Evolutionary conservation across 257 asterid genomes (phyloP).

Genomic region (Primulina huaijiensis): DNA sequence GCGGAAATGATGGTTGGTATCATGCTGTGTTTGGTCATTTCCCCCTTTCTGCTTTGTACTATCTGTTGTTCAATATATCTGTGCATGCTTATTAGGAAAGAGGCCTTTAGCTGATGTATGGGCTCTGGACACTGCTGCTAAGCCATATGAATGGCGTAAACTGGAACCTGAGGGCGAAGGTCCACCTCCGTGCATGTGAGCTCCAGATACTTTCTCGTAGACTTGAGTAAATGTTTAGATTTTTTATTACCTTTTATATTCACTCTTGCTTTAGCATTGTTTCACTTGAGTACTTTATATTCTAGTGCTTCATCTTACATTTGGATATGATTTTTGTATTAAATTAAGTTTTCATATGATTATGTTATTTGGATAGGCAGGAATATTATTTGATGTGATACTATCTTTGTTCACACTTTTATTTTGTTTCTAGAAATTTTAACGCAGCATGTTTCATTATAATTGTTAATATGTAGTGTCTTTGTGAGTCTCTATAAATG

Average conservation of each 20-base stretch:
- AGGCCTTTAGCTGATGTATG: conserved; percentile 99
- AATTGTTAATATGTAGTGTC: neutral
- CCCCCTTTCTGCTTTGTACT: conserved; percentile 12
- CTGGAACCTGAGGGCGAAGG: conserved; percentile 99
- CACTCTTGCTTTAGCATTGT: neutral
- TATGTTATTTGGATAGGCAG: conserved; percentile 4
- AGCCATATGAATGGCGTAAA: conserved; percentile 99
- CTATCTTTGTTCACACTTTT: neutral
- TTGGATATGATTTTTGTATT: conserved; percentile 16
- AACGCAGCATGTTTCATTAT: neutral
- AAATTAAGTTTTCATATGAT: neutral
- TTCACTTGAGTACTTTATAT: neutral
- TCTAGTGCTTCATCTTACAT: conserved; percentile 9
- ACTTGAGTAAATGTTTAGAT: neutral
- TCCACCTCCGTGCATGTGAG: conserved; percentile 99
- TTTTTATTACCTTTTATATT: neutral
- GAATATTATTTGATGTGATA: neutral
- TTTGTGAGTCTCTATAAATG: no score
- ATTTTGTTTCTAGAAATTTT: neutral
- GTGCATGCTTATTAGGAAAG: conserved; percentile 59
- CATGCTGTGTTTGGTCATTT: conserved; percentile 14
- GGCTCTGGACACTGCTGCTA: conserved; percentile 99
- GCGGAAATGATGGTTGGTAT: conserved; percentile 96
- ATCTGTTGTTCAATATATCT: conserved; percentile 19
- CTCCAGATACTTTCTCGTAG: conserved; percentile 19